Base-by-base conservation (phyloP, 768 basidiomycete genomes). In the Harrya chromipes region DNA sequence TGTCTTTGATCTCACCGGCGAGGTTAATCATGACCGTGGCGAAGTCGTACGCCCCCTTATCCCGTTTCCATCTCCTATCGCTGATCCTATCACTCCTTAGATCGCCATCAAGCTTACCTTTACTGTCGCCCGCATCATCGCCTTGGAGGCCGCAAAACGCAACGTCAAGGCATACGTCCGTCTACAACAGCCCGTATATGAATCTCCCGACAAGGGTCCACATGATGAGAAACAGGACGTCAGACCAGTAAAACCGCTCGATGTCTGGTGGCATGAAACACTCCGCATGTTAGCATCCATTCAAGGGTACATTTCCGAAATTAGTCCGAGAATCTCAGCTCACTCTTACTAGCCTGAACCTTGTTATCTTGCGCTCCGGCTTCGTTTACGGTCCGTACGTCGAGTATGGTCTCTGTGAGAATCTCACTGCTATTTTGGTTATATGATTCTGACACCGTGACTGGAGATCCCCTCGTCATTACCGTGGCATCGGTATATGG, bases 211-310 rank as follows among this genome's bases (percentile, higher is more conserved):
- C 52, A 90, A 88, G 66, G 78, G 77, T 35, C 54, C 73, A 16
- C 78, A 83, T 52, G 73, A 81, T 46, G 91, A 92, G 72, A 85
- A 83, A 63, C 84, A 87, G 40, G 83, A 85, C 49, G 69, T 83
- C 41, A 86, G 87, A 61, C 90, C 91, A 11, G 68, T 73, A 17
- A 84, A 83, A 39, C 77, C 81, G 6, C 68, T 83, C 51, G 90
- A 91, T 16, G 81, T 73, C 16, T 94, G 91, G 91, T 93, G 90
- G 88, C 91, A 94, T 57, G 91, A 93, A 71, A 82, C 87, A 1
- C 71, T 88, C 21, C 79, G 90, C 29, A 80, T 80, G 64, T 65
- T 93, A 52, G 87, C 84, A 19, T 81, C 83, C 6, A 88, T 92
- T 48, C 74, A 82, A 53, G 79, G 81, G 90, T 90, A 59, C 47